Percentiles rank a stretch among this genome's conserved stretches.
Evolutionary conservation across 1,284 basidiomycete species (phyloP).

Genomic region (Jaminaea rosea): DNA sequence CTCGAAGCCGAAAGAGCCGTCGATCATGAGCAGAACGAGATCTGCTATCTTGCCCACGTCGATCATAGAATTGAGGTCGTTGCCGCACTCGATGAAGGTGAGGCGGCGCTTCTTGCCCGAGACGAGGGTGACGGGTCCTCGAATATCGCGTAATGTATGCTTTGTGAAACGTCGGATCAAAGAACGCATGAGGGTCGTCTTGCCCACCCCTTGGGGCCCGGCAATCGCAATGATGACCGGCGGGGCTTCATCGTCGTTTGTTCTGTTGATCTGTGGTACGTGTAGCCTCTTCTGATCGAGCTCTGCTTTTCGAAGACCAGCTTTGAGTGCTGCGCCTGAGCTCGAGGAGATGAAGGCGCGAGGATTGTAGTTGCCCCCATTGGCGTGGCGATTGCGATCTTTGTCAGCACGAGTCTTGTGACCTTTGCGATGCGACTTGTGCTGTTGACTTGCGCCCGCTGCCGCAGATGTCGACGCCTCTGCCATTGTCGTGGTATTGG

Average conservation of each 20-base stretch:
- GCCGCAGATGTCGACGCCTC: too few relatives aligned
- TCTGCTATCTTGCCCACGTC: constrained; percentile 96
- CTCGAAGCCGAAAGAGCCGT: constrained; percentile 95
- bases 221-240: constrained; percentile 94
- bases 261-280: constrained; percentile 89
- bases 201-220: constrained; percentile 90
- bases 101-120: constrained; percentile 78
- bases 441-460: constrained; percentile 34
- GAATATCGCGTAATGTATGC: constrained; percentile 78
- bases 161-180: constrained; percentile 89
- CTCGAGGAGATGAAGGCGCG: constrained; percentile 67
- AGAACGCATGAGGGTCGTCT: constrained; percentile 85
- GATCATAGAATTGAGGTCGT: constrained; percentile 95
- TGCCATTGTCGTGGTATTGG: too few relatives aligned
- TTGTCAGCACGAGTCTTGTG: constrained; percentile 33
- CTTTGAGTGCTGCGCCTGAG: constrained; percentile 55
- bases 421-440: constrained; percentile 39
- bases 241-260: constrained; percentile 73
- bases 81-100: constrained; percentile 95
- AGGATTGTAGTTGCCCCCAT: constrained; percentile 77
- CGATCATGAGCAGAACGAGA: constrained; percentile 91
- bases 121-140: constrained; percentile 93
- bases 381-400: constrained; percentile 23
- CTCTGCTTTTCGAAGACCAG: constrained; percentile 83
- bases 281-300: constrained; percentile 88